phyloP scores from a whole-genome alignment of 176 grass and related monocot species.

The Bolboschoenus planiculmis region DNA sequence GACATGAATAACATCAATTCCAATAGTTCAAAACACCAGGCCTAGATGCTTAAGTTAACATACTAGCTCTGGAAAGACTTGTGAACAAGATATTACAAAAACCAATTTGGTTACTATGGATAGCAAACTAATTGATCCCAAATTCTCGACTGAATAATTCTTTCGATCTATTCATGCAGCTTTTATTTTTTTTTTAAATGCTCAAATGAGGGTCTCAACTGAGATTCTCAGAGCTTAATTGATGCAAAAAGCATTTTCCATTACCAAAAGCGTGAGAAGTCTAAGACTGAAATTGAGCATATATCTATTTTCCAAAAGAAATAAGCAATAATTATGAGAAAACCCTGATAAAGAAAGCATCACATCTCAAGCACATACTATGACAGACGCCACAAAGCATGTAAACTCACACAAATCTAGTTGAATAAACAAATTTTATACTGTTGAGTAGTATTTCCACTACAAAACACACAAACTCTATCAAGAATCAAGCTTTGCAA shows the following conservation, averaged over 20 bases:
- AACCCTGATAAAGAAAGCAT: background rate
- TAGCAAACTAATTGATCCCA: background rate
- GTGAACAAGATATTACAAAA: background rate
- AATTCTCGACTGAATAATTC: background rate
- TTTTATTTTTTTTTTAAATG: background rate
- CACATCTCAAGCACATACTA: background rate
- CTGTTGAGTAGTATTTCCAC: background rate
- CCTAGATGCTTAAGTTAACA: too few species aligned
- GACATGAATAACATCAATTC: background rate
- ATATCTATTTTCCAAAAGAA: background rate
- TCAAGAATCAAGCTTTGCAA: background rate
- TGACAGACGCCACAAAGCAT: background rate
- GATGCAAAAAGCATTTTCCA: too few species aligned
- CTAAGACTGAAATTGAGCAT: background rate
- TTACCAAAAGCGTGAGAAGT: background rate
- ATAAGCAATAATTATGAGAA: background rate
- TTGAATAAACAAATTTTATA: background rate
- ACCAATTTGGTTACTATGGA: background rate
- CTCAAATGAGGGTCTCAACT: background rate
- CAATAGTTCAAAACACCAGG: background rate
- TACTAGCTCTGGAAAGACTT: too few species aligned
- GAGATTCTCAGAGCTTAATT: too few species aligned
- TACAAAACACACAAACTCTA: background rate
- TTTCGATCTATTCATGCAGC: background rate
- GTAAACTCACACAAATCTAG: background rate